Evolutionary conservation across 73 alveolate genomes (phyloP).

Genomic region (Stentor coeruleus): DNA sequence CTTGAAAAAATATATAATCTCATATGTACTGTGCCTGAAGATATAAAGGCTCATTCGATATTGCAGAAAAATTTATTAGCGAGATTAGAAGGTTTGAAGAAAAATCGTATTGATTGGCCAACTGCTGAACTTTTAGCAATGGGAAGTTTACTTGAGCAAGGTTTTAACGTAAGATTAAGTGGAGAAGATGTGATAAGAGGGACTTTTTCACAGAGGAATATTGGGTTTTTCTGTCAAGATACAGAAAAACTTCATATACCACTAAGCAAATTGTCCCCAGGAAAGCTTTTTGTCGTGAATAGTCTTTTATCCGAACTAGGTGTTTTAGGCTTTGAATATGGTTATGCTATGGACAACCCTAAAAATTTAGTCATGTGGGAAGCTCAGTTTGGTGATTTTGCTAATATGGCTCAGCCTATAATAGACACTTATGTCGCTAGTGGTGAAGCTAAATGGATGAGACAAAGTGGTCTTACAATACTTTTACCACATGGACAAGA

Average conservation of each 20-base stretch:
- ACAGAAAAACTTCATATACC: conserved; percentile 16
- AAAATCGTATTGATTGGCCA: conserved; percentile 89
- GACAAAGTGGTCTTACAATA: conserved; percentile 28
- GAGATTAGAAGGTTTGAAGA: conserved; percentile 57
- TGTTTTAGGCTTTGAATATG: conserved; percentile 90
- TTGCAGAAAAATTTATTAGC: not conserved
- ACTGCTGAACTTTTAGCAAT: conserved; percentile 93
- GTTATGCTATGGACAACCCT: conserved; percentile 82
- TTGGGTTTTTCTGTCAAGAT: conserved; percentile 54
- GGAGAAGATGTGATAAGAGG: conserved; percentile 92
- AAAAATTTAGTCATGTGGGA: conserved; percentile 79
- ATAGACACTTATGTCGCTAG: conserved; percentile 82
- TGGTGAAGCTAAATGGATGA: conserved; percentile 86
- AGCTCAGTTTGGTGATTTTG: conserved; percentile 97
- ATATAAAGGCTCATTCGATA: not conserved
- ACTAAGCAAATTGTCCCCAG: conserved; percentile 18
- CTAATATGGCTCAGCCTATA: conserved; percentile 88
- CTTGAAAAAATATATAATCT: conserved; percentile 15
- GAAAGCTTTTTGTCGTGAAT: conserved; percentile 42
- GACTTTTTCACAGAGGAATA: conserved; percentile 87
- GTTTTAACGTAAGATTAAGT: conserved; percentile 69
- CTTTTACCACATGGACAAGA: conserved; percentile 86
- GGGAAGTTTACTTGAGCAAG: conserved; percentile 87
- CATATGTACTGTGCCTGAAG: not conserved
- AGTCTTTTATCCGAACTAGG: conserved; percentile 73